Conservation (phyloP, 768 basidiomycete species). For the Pleurotus tuoliensis region DNA sequence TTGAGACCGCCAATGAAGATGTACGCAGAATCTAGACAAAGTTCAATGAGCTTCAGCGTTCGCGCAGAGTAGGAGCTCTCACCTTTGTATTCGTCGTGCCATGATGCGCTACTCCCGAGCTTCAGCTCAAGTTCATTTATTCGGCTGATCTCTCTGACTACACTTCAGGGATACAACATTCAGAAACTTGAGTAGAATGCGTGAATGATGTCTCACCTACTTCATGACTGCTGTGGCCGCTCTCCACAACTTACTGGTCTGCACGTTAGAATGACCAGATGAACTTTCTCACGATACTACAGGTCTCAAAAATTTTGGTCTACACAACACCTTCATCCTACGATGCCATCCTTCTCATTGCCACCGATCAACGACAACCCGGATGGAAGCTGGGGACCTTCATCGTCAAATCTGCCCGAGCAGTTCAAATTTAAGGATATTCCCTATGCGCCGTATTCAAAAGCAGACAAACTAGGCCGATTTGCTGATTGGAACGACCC, state of each 20-base stretch:
- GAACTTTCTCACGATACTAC: slow-evolving; percentile 13
- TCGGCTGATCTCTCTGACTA: slow-evolving; percentile 88
- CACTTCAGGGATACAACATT: slow-evolving; percentile 40
- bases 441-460: slow-evolving; percentile 97
- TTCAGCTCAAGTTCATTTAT: slow-evolving; percentile 92
- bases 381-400: slow-evolving; percentile 92
- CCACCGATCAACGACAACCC: slow-evolving; percentile 89
- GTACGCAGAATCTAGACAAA: slow-evolving; percentile 77
- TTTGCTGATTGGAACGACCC: slow-evolving; percentile 97
- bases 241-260: too few relatives aligned
- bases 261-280: too few relatives aligned
- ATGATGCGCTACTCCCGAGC: slow-evolving; percentile 71
- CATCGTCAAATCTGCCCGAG: slow-evolving; percentile 72
- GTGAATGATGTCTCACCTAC: slow-evolving; percentile 37
- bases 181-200: slow-evolving; percentile 10
- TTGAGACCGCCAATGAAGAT: slow-evolving; percentile 89
- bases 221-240: slow-evolving; percentile 51
- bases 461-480: slow-evolving; percentile 96
- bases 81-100: slow-evolving; percentile 94
- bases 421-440: slow-evolving; percentile 99
- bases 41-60: background rate
- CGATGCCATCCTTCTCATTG: slow-evolving; percentile 79
- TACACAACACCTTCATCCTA: slow-evolving; percentile 11
- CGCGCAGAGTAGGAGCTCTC: background rate
- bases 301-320: slow-evolving; percentile 24